phyloP scores from a whole-genome alignment of 495 filamentous ascomycete species.

The Penicilliopsis zonata region DNA sequence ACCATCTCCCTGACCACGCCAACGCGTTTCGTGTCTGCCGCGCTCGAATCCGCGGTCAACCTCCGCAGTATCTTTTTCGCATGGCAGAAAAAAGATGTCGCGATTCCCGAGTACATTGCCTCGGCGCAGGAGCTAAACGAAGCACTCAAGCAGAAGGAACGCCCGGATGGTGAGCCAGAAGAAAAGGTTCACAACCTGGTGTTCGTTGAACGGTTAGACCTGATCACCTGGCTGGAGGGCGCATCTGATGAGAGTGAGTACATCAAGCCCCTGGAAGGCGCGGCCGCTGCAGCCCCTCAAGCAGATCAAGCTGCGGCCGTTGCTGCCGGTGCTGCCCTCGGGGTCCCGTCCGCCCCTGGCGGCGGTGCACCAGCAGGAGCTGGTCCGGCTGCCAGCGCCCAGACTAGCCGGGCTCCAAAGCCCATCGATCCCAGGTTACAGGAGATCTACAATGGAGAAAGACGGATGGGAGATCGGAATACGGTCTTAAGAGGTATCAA shows the following conservation, averaged over 20 bases:
- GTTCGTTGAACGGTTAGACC: slow-evolving; percentile 80
- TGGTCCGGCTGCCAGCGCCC: slow-evolving; percentile 39
- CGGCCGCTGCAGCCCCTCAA: slow-evolving; percentile 29
- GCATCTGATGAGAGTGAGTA: slow-evolving; percentile 81
- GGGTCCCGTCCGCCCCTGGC: slow-evolving; percentile 24
- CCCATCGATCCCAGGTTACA: slow-evolving; percentile 67
- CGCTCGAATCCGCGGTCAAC: slow-evolving; percentile 55
- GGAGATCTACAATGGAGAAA: slow-evolving; percentile 82
- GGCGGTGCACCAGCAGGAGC: slow-evolving; percentile 38
- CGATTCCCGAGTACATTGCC: slow-evolving; percentile 81
- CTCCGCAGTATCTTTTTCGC: slow-evolving; percentile 91
- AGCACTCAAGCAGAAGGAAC: slow-evolving; percentile 48
- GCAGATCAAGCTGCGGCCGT: slow-evolving; percentile 25
- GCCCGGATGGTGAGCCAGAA: slow-evolving; percentile 32
- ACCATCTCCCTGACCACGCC: slow-evolving; percentile 60
- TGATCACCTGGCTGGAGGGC: slow-evolving; percentile 86
- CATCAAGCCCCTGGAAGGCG: slow-evolving; percentile 69
- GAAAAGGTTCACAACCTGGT: slow-evolving; percentile 64
- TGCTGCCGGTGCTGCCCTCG: slow-evolving; percentile 30
- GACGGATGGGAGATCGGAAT: slow-evolving; percentile 87
- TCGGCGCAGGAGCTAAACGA: slow-evolving; percentile 71
- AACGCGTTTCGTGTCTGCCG: slow-evolving; percentile 71
- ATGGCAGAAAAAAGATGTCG: slow-evolving; percentile 81
- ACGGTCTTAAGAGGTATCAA: slow-evolving; percentile 79
- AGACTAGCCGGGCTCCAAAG: slow-evolving; percentile 34